phyloP scores from a whole-genome alignment of 805 yeast species.

The Wickerhamomyces kurtzmanii region DNA sequence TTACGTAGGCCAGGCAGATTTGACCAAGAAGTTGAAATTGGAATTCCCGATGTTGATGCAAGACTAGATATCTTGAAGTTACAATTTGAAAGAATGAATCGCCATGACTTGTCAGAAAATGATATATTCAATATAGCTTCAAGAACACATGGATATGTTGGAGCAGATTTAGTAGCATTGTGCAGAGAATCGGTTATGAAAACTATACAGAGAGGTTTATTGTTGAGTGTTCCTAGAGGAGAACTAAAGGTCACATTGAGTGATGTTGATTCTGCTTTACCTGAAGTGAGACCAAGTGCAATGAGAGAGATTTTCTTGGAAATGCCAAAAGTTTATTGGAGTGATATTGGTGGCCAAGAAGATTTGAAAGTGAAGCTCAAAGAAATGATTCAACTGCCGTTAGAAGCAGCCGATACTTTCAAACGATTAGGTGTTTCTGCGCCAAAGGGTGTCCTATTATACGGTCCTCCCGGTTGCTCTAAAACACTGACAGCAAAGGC shows the following conservation, averaged over 20 bases:
- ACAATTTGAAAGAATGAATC: slow-evolving; percentile 42
- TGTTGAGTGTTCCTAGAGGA: slow-evolving; percentile 13
- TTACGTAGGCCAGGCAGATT: slow-evolving; percentile 81
- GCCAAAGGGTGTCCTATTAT: slow-evolving; percentile 86
- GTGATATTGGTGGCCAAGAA: slow-evolving; percentile 93
- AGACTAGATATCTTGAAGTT: slow-evolving; percentile 63
- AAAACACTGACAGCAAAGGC: slow-evolving; percentile 94
- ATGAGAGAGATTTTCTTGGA: slow-evolving; percentile 94
- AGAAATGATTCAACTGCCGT: slow-evolving; percentile 89
- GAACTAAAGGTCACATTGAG: slow-evolving; percentile 35
- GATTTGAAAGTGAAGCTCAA: slow-evolving; percentile 68
- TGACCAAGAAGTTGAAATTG: slow-evolving; percentile 84
- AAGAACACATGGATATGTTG: slow-evolving; percentile 94
- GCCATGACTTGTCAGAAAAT: slow-evolving; percentile 39
- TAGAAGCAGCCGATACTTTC: slow-evolving; percentile 74
- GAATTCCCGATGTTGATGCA: slow-evolving; percentile 82
- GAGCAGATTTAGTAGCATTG: slow-evolving; percentile 87
- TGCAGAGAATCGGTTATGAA: slow-evolving; percentile 84
- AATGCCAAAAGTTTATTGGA: slow-evolving; percentile 90
- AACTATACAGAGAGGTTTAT: slow-evolving; percentile 58
- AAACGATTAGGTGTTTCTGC: slow-evolving; percentile 71
- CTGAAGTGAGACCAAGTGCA: slow-evolving; percentile 88
- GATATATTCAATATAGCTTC: slow-evolving; percentile 58
- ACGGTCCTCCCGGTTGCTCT: slow-evolving; percentile 99
- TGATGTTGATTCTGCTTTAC: slow-evolving; percentile 65